Evolutionary conservation across 805 yeast genomes (phyloP), one percentile per base, ranked within the genome.

Genomic region (Kuraishia ogatae): DNA sequence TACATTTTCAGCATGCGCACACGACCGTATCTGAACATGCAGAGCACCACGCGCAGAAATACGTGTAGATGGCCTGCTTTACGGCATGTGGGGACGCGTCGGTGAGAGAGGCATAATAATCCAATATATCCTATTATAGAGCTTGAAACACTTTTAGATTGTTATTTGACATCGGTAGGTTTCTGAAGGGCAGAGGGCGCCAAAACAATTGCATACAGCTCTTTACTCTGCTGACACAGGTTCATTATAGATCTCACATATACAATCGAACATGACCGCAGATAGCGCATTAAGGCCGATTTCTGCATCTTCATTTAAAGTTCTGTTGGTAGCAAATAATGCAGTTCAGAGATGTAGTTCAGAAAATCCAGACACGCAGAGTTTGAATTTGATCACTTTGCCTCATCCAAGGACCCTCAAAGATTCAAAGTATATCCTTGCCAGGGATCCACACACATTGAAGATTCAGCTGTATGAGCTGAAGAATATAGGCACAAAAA

Each of bases 401-500:
- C 43, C 51, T 15, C 48, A 54, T 29, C 50, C 50, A n/a, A 21
- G 23, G 24, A 19, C 47, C 28, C 39, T 22, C 15, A 23, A 23
- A 22, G 39, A 19, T 19, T 43, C 26, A 15, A 52, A 19, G 22
- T 47, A 24, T 47, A 15, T 54, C 22, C 2, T 21, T 2, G 26
- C 43, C 43, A 35, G 17, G 13, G 43, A 35, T 11, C 2, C 43
- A 35, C 43, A 53, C 23, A 13, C 21, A 20, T 56, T 57, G 20
- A 55, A 55, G 7, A 57, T 59, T 4, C 57, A 61, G 11, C 55
- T 78, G 0, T 77, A 68, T 56, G 82, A 79, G 52, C 57, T 79
- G 19, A 71, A 72, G 53, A 70, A 64, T 52, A 56, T 75, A 24
- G 69, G 69, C 50, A 73, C 74, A 22, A 62, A 67, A 47, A 76